These are phyloP conservation scores for Termitomyces sp. DNA, from an alignment of 768 basidiomycete genomes.

Conservation along the genomic window DNA sequence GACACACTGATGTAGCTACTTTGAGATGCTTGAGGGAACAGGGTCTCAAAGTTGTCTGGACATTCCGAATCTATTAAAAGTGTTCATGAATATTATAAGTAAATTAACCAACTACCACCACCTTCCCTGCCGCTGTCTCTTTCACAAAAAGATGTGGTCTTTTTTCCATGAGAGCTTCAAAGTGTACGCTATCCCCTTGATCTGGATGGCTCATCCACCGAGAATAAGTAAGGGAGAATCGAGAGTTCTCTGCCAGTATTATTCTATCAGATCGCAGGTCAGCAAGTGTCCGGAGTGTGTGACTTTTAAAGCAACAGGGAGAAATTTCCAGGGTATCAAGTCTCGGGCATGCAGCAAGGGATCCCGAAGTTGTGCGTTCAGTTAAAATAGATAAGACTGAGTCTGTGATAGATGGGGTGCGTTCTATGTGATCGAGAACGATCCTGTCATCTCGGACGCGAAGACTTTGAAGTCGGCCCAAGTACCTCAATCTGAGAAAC, in stretches of 20 bases:
- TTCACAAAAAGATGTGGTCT: not conserved
- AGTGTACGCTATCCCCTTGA: no score
- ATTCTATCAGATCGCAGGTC: not conserved
- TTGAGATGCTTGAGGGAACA: no score
- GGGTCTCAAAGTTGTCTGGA: not conserved
- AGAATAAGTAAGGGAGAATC: not conserved
- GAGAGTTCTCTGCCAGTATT: not conserved
- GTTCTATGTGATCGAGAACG: not conserved
- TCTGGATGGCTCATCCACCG: no score
- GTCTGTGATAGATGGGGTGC: not conserved
- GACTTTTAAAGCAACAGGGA: no score
- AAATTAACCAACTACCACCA: not conserved
- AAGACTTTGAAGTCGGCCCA: not conserved
- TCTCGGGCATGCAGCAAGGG: no score
- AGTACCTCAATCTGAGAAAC: not conserved
- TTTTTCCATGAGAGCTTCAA: no score
- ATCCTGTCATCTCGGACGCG: no score
- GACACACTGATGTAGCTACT: no score
- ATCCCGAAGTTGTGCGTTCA: no score
- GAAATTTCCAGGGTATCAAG: no score
- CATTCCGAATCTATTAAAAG: not conserved
- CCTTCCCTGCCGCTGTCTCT: not conserved
- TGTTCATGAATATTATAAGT: not conserved
- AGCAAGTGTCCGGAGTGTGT: not conserved
- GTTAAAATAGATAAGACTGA: not conserved